These are phyloP conservation scores for Nakazawaea ambrosiae DNA, from an alignment of 805 yeast species.

Conservation along the genomic window DNA sequence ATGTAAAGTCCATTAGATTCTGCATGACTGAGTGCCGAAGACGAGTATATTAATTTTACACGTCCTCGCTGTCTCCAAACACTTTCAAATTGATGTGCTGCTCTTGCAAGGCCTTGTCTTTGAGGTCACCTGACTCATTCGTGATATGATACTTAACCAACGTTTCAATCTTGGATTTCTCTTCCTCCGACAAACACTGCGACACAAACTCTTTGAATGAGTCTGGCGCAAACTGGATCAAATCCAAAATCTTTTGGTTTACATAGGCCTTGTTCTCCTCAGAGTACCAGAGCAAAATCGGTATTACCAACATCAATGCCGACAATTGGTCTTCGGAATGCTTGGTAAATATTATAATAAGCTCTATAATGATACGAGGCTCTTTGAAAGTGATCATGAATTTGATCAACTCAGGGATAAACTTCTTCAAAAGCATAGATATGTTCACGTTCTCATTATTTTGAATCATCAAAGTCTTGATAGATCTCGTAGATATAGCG, in stretches of 20 bases:
- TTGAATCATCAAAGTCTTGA: slow-evolving; percentile 45
- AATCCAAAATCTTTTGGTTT: slow-evolving; percentile 38
- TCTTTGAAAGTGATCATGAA: slow-evolving; percentile 22
- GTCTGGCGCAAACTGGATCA: slow-evolving; percentile 36
- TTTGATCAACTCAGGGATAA: slow-evolving; percentile 37
- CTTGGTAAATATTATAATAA: slow-evolving; percentile 39
- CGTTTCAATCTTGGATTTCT: slow-evolving; percentile 33
- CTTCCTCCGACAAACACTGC: slow-evolving; percentile 28
- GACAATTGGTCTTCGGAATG: slow-evolving; percentile 19
- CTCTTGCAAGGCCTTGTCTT: slow-evolving; percentile 13
- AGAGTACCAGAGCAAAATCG: slow-evolving; percentile 25
- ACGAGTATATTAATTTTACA: too few relatives aligned
- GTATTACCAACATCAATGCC: slow-evolving; percentile 21
- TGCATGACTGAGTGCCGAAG: too few relatives aligned
- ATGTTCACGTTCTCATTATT: slow-evolving; percentile 24
- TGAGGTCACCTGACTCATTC: background rate
- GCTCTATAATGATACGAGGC: slow-evolving; percentile 38
- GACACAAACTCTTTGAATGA: slow-evolving; percentile 43
- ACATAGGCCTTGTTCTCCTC: slow-evolving; percentile 27
- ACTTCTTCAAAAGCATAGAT: slow-evolving; percentile 30
- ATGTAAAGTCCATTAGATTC: too few relatives aligned
- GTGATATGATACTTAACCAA: slow-evolving; percentile 29
- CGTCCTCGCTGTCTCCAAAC: too few relatives aligned
- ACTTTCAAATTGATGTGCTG: slow-evolving; percentile 45
- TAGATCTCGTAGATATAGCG: slow-evolving; percentile 49